Evolutionary conservation across 768 basidiomycete genomes (phyloP).

Genomic region (Mycena olivaceomarginata): DNA sequence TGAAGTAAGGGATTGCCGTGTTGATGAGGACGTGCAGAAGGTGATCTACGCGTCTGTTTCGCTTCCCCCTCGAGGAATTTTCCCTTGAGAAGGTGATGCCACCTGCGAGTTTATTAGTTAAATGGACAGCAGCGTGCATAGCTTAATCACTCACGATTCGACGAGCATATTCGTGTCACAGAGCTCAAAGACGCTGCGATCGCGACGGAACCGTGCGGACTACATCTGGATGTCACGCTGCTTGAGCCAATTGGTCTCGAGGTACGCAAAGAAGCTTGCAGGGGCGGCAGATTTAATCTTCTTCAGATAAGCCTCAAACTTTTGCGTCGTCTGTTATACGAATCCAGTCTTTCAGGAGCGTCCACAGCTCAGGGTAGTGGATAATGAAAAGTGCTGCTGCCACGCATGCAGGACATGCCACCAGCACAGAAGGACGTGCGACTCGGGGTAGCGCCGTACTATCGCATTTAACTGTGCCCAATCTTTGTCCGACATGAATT

Average conservation of each 20-base stretch:
- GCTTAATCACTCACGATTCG: conserved; percentile 27
- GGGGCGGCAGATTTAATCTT: neutral
- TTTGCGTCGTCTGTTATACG: conserved; percentile 33
- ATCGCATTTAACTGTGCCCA: conserved; percentile 21
- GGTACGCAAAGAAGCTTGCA: neutral
- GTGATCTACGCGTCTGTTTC: conserved; percentile 47
- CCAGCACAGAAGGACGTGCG: conserved; percentile 48
- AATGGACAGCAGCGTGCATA: neutral
- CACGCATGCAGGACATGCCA: conserved; percentile 44
- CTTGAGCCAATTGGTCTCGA: conserved; percentile 42
- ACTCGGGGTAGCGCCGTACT: conserved; percentile 41
- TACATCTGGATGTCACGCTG: conserved; percentile 39
- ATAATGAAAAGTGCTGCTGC: conserved; percentile 49
- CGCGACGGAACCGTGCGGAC: conserved; percentile 45
- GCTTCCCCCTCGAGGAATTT: conserved; percentile 48
- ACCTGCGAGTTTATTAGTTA: conserved; percentile 17
- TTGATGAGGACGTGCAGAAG: conserved; percentile 44
- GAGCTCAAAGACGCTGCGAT: conserved; percentile 37
- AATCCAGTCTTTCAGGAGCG: conserved; percentile 46
- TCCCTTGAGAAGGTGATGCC: conserved; percentile 51
- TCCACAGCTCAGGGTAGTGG: conserved; percentile 45
- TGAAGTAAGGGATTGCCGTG: too few relatives aligned
- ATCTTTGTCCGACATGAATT: conserved; percentile 25
- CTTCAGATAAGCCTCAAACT: neutral
- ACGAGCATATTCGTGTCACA: conserved; percentile 52